Conservation (phyloP, 495 filamentous ascomycete species). For the Bacidia rubella region DNA sequence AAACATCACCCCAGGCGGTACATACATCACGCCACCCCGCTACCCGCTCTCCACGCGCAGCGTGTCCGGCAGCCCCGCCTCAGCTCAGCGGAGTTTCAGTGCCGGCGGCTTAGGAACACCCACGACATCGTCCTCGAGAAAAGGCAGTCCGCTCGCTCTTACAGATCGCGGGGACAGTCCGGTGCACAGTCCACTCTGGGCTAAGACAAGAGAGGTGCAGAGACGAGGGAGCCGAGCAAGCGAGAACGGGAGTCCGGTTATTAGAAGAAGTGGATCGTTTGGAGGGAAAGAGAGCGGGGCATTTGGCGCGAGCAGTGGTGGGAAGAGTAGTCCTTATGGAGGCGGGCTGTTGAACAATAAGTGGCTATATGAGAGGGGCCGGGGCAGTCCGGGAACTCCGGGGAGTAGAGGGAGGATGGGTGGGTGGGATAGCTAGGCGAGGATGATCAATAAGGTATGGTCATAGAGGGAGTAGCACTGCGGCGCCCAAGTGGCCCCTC, state of each 20-base stretch:
- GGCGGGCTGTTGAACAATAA: constrained; percentile 55
- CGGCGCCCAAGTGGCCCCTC: no score
- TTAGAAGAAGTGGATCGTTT: constrained; percentile 27
- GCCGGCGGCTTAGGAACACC: constrained; percentile 6
- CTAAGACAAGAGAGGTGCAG: neutral
- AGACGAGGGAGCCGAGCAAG: neutral
- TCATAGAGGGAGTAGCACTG: no score
- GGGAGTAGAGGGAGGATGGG: no score
- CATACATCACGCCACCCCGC: constrained; percentile 73
- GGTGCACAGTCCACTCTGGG: neutral
- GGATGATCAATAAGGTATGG: no score
- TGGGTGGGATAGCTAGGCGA: no score
- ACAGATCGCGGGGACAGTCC: constrained; percentile 9
- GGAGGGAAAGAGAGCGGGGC: constrained; percentile 22
- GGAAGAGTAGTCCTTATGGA: neutral
- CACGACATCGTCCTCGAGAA: constrained; percentile 33
- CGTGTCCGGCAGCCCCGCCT: neutral
- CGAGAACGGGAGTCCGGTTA: neutral
- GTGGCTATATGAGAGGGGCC: constrained; percentile 79
- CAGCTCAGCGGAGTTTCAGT: neutral
- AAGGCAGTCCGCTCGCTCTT: constrained; percentile 40
- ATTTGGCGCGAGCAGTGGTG: neutral
- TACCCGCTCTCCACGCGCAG: constrained; percentile 61
- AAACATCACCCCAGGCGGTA: constrained; percentile 49
- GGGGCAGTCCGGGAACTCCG: no score